Percentiles rank a stretch among this genome's conserved stretches.
Conservation (phyloP, 2,329 filamentous ascomycete species). For the Keithomyces neogunnii region DNA sequence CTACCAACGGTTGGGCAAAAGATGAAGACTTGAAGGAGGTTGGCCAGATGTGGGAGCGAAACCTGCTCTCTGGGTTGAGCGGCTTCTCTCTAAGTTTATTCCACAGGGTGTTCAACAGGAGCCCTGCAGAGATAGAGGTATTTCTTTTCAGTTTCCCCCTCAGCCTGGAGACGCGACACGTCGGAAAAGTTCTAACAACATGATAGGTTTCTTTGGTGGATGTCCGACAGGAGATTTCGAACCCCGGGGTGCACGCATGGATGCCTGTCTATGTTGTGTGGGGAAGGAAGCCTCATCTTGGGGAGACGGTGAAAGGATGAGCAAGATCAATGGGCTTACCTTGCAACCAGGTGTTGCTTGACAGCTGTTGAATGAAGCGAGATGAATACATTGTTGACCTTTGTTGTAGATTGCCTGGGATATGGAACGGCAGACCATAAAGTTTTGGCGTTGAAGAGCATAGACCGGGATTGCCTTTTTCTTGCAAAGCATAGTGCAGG, state of each 20-base stretch:
- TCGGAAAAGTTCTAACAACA: not conserved
- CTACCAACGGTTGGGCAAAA: constrained; percentile 45
- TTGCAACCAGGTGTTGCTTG: no score
- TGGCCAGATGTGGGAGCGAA: constrained; percentile 36
- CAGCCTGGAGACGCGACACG: not conserved
- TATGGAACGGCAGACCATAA: no score
- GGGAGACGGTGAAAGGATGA: constrained; percentile 15
- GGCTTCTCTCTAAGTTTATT: constrained; percentile 34
- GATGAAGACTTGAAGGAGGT: constrained; percentile 33
- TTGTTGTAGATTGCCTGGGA: no score
- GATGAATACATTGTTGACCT: no score
- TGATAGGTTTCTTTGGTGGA: constrained; percentile 38
- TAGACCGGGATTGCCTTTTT: no score
- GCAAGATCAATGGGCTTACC: no score
- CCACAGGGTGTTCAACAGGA: constrained; percentile 30
- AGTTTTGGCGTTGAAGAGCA: no score
- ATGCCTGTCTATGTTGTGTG: constrained; percentile 40
- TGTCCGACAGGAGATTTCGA: constrained; percentile 37
- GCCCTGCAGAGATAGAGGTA: constrained; percentile 41
- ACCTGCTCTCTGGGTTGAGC: constrained; percentile 33
- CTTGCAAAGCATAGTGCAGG: no score
- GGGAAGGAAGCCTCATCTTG: constrained; percentile 38
- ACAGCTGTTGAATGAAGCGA: no score
- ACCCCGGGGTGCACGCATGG: constrained; percentile 40
- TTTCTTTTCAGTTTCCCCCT: constrained; percentile 7